Base-by-base conservation (phyloP, 257 asterid genomes). In the Ehretia macrophylla region DNA sequence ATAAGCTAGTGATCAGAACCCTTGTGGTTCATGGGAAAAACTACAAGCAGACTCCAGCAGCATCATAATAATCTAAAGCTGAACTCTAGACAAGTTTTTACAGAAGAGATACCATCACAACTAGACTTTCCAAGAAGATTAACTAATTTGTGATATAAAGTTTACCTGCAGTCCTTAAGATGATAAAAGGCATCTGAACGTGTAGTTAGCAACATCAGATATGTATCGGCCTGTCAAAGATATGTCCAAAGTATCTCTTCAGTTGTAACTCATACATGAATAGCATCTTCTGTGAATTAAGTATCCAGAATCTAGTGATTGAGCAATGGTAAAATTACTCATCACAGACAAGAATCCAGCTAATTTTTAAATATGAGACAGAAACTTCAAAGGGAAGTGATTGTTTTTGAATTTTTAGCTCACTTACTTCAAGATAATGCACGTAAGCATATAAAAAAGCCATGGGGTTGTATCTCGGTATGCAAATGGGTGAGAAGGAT, bases 401-500 rank as follows among this genome's bases (percentile, higher is more conserved):
- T 20, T n/a, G 38, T 50, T 59, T 38, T 48, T 59, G 70, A 56
- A 63, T 55, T 11, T 42, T 49, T 60, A 54, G 10, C 46, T 27
- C 46, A 73, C 99, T 89, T 81, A 93, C 99, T 74, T 93, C 99
- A 75, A 93, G 78, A 71, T 82, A 93, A 79, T 93, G 99, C 76
- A 93, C 99, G 69, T 93, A 93, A 46, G 96, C 96, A 85, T 89
- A 81, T 19, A 89, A 93, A 79, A 89, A 89, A 12, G 95, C 88
- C 96, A 87, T 85, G 73, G 97, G 78, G 67, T 90, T 93, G 77
- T 86, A 93, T 89, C 94, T 83, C 39, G 99, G 99, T 60, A 93
- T 81, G 87, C 99, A 93, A 75, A 93, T 89, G 48, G 99, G 99
- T 45, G 97, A 85, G 87, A 89, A 93, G 51, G 95, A 86, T 79